These are phyloP conservation scores for Trichoderma erinaceum DNA, from an alignment of 495 filamentous ascomycete species.

Conservation along the genomic window DNA sequence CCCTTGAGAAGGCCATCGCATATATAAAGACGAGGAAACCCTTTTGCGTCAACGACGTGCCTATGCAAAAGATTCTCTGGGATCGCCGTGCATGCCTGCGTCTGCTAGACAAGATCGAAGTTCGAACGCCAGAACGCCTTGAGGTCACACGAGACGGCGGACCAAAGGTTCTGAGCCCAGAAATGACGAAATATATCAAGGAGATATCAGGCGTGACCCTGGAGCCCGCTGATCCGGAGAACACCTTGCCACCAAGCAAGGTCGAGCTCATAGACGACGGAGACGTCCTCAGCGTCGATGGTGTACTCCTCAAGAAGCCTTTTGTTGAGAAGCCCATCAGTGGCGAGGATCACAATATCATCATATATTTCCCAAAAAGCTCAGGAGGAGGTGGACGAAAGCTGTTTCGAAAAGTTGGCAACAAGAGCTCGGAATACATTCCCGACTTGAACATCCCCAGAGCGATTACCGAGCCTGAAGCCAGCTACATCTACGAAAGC, in stretches of 20 bases:
- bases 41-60: conserved; percentile 94
- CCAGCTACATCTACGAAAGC: conserved; percentile 93
- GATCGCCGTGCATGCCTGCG: conserved; percentile 83
- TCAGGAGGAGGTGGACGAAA: conserved; percentile 82
- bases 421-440: conserved; percentile 95
- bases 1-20: conserved; percentile 91
- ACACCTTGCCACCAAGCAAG: conserved; percentile 54
- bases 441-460: conserved; percentile 66
- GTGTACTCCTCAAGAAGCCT: conserved; percentile 73
- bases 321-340: conserved; percentile 99
- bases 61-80: conserved; percentile 98
- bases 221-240: conserved; percentile 65
- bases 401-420: conserved; percentile 93
- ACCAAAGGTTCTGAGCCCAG: conserved; percentile 65
- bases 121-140: conserved; percentile 82
- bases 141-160: conserved; percentile 94
- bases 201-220: conserved; percentile 74
- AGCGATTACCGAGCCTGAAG: conserved; percentile 66
- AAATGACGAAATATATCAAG: conserved; percentile 72
- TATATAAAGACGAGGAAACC: conserved; percentile 89
- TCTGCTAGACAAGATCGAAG: conserved; percentile 80
- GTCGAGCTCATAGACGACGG: conserved; percentile 82
- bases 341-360: conserved; percentile 97
- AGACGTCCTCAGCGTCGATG: conserved; percentile 83
- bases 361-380: conserved; percentile 88